Conservation (phyloP, 2,329 filamentous ascomycete genomes). For the Chrysoporthe deuterocubensis region DNA sequence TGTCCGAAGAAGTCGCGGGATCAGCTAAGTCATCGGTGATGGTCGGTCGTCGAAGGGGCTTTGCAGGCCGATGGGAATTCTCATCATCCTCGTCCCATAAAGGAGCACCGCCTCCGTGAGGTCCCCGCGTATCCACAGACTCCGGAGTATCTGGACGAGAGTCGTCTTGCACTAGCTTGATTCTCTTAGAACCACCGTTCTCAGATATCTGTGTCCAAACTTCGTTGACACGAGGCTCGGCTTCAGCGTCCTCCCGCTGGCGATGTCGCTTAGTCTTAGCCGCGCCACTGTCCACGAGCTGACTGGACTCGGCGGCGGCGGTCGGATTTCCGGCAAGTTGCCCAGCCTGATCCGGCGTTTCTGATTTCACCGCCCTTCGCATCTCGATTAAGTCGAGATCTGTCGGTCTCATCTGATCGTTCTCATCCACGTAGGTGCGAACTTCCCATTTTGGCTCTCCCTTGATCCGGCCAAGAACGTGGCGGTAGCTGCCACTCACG, state of each 20-base stretch:
- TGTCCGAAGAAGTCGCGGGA: not conserved
- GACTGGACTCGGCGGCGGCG: not conserved
- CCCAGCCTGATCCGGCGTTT: constrained; percentile 25
- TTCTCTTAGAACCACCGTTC: constrained; percentile 46
- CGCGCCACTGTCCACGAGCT: constrained; percentile 3
- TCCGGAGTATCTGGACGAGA: constrained; percentile 25
- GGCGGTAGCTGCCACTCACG: constrained; percentile 86
- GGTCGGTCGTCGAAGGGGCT: constrained; percentile 22
- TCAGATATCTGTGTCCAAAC: constrained; percentile 46
- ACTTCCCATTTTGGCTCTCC: constrained; percentile 70
- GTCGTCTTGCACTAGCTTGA: constrained; percentile 40
- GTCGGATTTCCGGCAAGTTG: constrained; percentile 33
- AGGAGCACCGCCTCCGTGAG: constrained; percentile 4
- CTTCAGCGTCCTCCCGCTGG: constrained; percentile 19
- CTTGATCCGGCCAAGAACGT: constrained; percentile 75
- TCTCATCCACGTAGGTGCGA: constrained; percentile 68
- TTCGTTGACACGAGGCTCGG: constrained; percentile 40
- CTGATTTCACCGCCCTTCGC: constrained; percentile 39
- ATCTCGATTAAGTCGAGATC: constrained; percentile 73
- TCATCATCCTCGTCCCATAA: constrained; percentile 5
- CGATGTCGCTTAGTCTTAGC: constrained; percentile 15
- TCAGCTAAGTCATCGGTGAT: constrained; percentile 12
- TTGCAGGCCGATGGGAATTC: not conserved
- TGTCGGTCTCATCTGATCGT: constrained; percentile 86
- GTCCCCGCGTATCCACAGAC: constrained; percentile 6